Conservation (phyloP, 306 rosid species). For the Adenanthera pavonina region DNA sequence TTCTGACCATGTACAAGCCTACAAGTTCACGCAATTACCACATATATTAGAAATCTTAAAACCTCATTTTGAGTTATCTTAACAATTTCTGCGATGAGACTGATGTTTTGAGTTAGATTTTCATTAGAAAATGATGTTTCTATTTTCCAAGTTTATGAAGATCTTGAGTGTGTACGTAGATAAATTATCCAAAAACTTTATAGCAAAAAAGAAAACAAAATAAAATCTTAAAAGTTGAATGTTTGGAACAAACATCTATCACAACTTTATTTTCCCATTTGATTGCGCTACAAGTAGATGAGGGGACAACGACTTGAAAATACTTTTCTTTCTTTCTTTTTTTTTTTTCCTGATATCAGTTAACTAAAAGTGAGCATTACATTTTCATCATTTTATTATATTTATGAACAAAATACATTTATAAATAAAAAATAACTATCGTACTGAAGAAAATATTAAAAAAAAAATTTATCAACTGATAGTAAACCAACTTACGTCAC, state of each 20-base stretch:
- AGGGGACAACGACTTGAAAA: neutral
- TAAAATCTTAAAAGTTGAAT: neutral
- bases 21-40: neutral
- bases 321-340: neutral
- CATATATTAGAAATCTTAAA: no score
- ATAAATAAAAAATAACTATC: no score
- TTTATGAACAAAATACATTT: no score
- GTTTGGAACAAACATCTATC: neutral
- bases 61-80: no score
- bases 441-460: no score
- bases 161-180: neutral
- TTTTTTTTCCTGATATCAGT: neutral
- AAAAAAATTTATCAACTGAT: no score
- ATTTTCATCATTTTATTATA: no score
- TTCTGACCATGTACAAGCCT: neutral
- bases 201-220: neutral
- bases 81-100: neutral
- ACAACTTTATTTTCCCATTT: neutral
- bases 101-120: neutral
- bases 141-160: neutral
- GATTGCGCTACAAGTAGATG: neutral
- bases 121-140: neutral
- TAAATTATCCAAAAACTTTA: neutral
- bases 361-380: neutral
- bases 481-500: conserved; percentile 33